Evolutionary conservation across 352 stramenopile genomes (phyloP).

Genomic region (Globisporangium cystogenes): DNA sequence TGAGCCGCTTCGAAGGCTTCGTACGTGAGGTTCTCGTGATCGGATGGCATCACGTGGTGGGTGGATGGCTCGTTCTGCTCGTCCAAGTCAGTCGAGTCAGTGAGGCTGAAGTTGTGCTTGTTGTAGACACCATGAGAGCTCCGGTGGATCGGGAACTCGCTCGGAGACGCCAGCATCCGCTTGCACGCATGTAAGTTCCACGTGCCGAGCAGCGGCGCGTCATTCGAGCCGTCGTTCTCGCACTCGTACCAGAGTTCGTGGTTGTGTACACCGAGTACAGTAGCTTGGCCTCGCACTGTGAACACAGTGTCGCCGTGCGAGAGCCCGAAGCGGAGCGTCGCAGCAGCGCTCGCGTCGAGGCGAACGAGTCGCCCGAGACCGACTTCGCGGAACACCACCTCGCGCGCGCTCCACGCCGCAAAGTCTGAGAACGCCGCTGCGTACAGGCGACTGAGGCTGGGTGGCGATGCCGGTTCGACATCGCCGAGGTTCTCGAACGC

Average conservation of each 20-base stretch:
- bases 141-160: conserved; percentile 43
- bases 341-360: conserved; percentile 23
- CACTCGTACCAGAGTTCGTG: conserved; percentile 72
- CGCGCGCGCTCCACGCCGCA: conserved; percentile 18
- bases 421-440: conserved; percentile 22
- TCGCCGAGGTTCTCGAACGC: conserved; percentile 11
- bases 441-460: conserved; percentile 10
- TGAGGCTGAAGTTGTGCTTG: conserved; percentile 1
- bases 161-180: conserved; percentile 34
- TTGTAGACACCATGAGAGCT: background rate
- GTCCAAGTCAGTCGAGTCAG: background rate
- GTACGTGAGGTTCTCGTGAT: background rate
- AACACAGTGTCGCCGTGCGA: conserved; percentile 48
- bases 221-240: conserved; percentile 1
- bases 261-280: conserved; percentile 49
- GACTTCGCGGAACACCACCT: conserved; percentile 27
- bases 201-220: conserved; percentile 11
- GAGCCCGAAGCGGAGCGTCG: conserved; percentile 33
- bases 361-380: conserved; percentile 25
- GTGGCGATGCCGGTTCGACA: background rate
- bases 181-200: conserved; percentile 49
- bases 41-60: background rate
- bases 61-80: background rate
- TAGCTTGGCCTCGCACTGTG: conserved; percentile 47
- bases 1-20: conserved; percentile 1